phyloP scores from a whole-genome alignment of 2,329 filamentous ascomycete species.

The Colletotrichum sp. region DNA sequence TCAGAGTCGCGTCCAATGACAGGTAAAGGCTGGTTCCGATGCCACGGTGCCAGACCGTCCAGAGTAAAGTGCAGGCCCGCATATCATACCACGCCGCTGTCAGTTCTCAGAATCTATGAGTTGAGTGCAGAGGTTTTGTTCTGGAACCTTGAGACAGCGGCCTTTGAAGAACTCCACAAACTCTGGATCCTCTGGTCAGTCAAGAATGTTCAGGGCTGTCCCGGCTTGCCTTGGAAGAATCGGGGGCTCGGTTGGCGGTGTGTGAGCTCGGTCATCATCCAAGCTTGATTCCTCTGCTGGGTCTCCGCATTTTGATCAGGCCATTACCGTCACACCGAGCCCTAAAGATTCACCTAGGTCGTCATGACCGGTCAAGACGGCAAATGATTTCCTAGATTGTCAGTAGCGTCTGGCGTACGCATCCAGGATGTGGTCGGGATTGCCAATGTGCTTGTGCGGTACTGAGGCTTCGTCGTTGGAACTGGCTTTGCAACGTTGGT shows the following conservation, averaged over 20 bases:
- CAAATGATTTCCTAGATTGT: neutral
- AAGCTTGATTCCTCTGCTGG: neutral
- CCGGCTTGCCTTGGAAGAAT: neutral
- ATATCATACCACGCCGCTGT: neutral
- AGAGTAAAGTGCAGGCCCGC: neutral
- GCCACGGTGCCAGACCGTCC: neutral
- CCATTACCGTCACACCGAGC: neutral
- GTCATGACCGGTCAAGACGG: neutral
- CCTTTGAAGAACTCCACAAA: neutral
- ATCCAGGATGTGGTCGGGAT: neutral
- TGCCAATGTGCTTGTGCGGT: neutral
- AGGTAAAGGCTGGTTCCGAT: neutral
- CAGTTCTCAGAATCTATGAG: slow-evolving; percentile 11
- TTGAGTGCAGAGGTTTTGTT: neutral
- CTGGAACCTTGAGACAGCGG: neutral
- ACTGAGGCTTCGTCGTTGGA: neutral
- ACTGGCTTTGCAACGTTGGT: neutral
- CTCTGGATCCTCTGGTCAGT: neutral
- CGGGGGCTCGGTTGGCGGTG: neutral
- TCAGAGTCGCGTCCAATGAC: neutral
- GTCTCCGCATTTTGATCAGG: neutral
- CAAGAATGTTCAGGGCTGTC: neutral
- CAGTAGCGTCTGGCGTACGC: neutral
- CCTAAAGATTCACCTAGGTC: neutral
- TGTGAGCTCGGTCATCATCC: neutral